Base-by-base conservation (phyloP, 1,139 yeast species). In the Nadsonia starkeyi-henricii region DNA sequence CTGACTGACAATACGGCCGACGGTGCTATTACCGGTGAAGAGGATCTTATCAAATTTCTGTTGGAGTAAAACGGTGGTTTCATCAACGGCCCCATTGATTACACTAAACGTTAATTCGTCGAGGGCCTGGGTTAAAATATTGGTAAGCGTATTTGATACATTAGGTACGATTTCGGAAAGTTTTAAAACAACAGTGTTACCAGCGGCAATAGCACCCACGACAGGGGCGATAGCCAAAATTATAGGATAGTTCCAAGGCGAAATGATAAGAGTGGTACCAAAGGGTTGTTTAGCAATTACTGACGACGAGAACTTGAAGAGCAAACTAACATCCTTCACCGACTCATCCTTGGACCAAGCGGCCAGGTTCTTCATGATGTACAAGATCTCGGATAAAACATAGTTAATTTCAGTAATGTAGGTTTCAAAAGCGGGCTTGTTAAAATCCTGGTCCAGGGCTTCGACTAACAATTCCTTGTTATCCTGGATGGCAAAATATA, bases 201-300 rank as follows among this genome's bases (percentile, higher is more conserved):
- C 97, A 20, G 83, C 88, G 1, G 95, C 88, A 57, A 91, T 69
- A 1, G 96, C 96, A 30, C 86, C 86, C 41, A 80, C 72, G 19
- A 89, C 60, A 0, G 96, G 88, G 17, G 77, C 70, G 23, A 88
- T 55, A 0, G 85, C 61, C 54, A 89, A 68, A 43, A 75, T 55
- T 48, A 85, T 64, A 0, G 98, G 98, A 63, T 82, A 91, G 66
- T 89, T 89, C 75, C 85, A 89, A 0, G 97, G 96, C 1, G 88
- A 69, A 49, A 88, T 78, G 49, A 89, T 70, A 54, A 88, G 72
- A 2, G 84, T 84, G 3, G 78, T 75, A 1, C 97, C 96, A 54
- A 79, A 65, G 1, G 97, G 91, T 46, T 78, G 77, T 54, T 74
- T 74, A 57, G 81, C 83, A 46, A 84, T 66, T 47, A 68, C 68